phyloP scores from a whole-genome alignment of 805 yeast species.

The Wickerhamiella cacticola region DNA sequence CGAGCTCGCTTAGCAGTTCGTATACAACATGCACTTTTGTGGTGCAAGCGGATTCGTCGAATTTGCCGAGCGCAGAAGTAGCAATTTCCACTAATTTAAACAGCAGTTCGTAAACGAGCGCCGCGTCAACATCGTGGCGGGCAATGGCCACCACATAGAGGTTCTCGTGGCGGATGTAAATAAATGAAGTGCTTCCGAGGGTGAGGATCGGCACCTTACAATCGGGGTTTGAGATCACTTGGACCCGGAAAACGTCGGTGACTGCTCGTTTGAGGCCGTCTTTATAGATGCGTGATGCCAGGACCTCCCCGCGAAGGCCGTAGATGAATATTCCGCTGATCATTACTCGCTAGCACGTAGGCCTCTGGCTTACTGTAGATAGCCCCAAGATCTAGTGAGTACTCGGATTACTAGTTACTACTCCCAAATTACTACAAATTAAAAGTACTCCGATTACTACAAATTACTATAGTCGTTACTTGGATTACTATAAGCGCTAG shows the following conservation, averaged over 20 bases:
- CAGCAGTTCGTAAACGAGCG: constrained; percentile 66
- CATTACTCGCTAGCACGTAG: too few relatives aligned
- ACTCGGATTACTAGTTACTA: too few relatives aligned
- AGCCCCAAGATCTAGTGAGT: too few relatives aligned
- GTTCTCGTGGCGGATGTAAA: constrained; percentile 50
- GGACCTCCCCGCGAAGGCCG: constrained; percentile 70
- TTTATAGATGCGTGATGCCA: constrained; percentile 59
- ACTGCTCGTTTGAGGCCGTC: constrained; percentile 69
- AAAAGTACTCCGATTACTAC: too few relatives aligned
- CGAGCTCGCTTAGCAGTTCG: constrained; percentile 63
- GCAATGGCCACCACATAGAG: constrained; percentile 84
- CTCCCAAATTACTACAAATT: too few relatives aligned
- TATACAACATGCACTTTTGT: constrained; percentile 58
- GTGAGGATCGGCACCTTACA: constrained; percentile 66
- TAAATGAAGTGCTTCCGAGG: constrained; percentile 82
- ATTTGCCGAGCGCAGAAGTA: constrained; percentile 32
- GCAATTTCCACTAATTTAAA: constrained; percentile 48
- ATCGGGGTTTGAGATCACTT: constrained; percentile 61
- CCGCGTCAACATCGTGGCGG: constrained; percentile 76
- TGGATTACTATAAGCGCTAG: too few relatives aligned
- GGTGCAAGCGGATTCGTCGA: constrained; percentile 42
- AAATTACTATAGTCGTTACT: too few relatives aligned
- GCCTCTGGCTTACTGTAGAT: too few relatives aligned
- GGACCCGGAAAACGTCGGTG: constrained; percentile 82
- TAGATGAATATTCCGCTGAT: constrained; percentile 71